A percentile compares a stretch with the other conserved stretches of the same genome.
These are phyloP conservation scores for Rosa chinensis DNA, from an alignment of 306 rosid species.

Conservation along the genomic window DNA sequence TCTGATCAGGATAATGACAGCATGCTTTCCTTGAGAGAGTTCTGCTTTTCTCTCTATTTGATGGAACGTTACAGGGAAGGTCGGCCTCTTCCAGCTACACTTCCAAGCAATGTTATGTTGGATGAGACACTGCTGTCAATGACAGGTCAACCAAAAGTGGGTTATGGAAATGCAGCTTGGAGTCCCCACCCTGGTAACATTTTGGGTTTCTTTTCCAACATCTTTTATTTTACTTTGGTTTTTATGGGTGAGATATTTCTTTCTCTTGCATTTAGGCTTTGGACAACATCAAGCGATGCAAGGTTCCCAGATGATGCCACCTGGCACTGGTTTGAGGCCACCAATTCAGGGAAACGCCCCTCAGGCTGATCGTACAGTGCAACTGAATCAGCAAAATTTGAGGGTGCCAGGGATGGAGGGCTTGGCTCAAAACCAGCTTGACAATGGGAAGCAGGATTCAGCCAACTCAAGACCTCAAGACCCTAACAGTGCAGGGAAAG, in stretches of 20 bases:
- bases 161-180: slow-evolving; percentile 72
- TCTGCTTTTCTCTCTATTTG: slow-evolving; percentile 88
- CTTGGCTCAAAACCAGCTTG: slow-evolving; percentile 42
- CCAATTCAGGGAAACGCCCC: slow-evolving; percentile 42
- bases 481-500: slow-evolving; percentile 40
- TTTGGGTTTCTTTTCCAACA: slow-evolving; percentile 10
- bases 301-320: slow-evolving; percentile 51
- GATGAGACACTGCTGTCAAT: slow-evolving; percentile 78
- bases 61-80: slow-evolving; percentile 97
- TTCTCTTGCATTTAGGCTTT: slow-evolving; percentile 51
- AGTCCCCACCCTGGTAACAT: slow-evolving; percentile 53
- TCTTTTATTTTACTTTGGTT: slow-evolving; percentile 20
- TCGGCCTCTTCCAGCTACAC: slow-evolving; percentile 70
- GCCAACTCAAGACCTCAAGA: slow-evolving; percentile 43
- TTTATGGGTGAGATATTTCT: slow-evolving; percentile 15
- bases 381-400: slow-evolving; percentile 53
- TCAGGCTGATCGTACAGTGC: slow-evolving; percentile 40
- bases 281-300: slow-evolving; percentile 68
- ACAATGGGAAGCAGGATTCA: slow-evolving; percentile 47
- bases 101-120: slow-evolving; percentile 65
- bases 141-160: slow-evolving; percentile 69
- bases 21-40: slow-evolving; percentile 95
- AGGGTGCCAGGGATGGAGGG: slow-evolving; percentile 57
- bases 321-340: slow-evolving; percentile 55
- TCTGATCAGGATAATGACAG: slow-evolving; percentile 98